Evolutionary conservation across 2,329 filamentous ascomycete species (phyloP), one percentile per base, ranked within the genome.

Genomic region (Colletotrichum tropicicola): DNA sequence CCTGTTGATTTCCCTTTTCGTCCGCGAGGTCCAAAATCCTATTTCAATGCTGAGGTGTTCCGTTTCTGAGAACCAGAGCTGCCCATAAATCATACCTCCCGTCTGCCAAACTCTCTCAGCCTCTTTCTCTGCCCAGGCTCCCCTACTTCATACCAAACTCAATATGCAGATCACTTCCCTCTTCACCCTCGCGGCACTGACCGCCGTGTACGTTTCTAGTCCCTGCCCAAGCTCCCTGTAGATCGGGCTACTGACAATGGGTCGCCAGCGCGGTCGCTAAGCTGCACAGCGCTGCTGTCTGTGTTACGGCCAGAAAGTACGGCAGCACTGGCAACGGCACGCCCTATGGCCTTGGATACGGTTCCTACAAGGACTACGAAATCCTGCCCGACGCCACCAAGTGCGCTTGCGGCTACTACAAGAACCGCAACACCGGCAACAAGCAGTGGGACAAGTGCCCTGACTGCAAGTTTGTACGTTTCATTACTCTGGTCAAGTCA

Each of bases 381-480:
- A 65, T 65, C 49, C 12, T 43, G 10, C 30, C 45, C 32, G 27
- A 49, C 2, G 67, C 37, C 3, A 68, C 67, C 12, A 21, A 51
- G 35, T 68, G 67, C 44, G 67, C 67, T 6, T 68, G 67, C 44
- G 23, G 27, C 47, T 12, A 44, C 5, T 68, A 68, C 53, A 65
- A 28, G 47, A 32, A 25, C 32, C 67, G 67, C 39, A 67, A 67
- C 67, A 68, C 67, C 5, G 67, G 67, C 25, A 60, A 65, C 57
- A 67, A 68, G 9, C 59, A 65, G 27, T 68, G 67, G 67, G 67
- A 68, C 19, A 56, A 51, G 41, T 68, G 67, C 56, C 55, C 59
- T 17, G 67, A 68, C 41, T 68, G 67, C 57, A 57, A 15, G 2
- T 68, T 56, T 13, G 61, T 52, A 41, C 3, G 39, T 17, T 19